Evolutionary conservation across 192 early-diverging fungal species (phyloP).

Genomic region (Umbelopsis ramanniana): DNA sequence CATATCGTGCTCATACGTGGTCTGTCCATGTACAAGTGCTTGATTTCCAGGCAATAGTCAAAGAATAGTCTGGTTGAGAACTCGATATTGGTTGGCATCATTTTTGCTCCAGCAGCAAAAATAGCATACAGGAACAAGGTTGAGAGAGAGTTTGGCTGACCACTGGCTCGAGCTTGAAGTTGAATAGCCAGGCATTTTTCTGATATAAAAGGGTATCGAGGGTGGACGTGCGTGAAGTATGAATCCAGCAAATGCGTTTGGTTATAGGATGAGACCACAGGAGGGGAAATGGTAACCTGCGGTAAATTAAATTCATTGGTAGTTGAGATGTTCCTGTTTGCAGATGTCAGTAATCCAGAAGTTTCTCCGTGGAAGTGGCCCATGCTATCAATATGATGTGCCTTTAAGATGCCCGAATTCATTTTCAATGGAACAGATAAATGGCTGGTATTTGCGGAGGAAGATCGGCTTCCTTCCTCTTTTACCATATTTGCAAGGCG

Average conservation of each 20-base stretch:
- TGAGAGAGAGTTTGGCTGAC: conserved; percentile 1
- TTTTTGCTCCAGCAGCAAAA: conserved; percentile 1
- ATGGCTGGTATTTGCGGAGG: background rate
- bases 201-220: conserved; percentile 13
- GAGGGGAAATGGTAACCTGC: background rate
- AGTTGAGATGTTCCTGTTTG: background rate
- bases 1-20: conserved; percentile 13
- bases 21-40: conserved; percentile 9
- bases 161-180: conserved; percentile 4
- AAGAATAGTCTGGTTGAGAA: conserved; percentile 2
- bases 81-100: conserved; percentile 14
- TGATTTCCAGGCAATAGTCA: conserved; percentile 17
- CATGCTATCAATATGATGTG: background rate
- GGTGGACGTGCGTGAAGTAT: conserved; percentile 7
- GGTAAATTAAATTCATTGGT: background rate
- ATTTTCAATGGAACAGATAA: background rate
- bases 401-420: background rate
- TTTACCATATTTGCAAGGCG: conserved; percentile 12
- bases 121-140: conserved; percentile 7
- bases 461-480: conserved; percentile 10
- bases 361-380: conserved; percentile 13
- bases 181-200: background rate
- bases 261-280: conserved; percentile 10
- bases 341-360: background rate
- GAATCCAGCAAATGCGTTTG: conserved; percentile 16